Conservation (phyloP, 176 grass and related monocot genomes). For the Chrysopogon serrulatus region DNA sequence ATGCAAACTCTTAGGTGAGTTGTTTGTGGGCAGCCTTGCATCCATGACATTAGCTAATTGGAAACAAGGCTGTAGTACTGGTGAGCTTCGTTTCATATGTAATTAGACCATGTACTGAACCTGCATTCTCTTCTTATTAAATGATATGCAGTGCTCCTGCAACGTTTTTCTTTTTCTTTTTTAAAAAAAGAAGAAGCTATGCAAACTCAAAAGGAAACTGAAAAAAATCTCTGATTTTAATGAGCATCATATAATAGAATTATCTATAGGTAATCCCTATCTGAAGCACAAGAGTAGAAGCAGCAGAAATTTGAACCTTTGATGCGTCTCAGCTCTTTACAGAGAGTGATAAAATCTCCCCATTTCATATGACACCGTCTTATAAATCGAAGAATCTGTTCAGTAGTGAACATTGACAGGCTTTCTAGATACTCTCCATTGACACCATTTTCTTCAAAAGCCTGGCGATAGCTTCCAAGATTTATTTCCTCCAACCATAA, state of each 20-base stretch:
- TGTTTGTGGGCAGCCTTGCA: too few relatives aligned
- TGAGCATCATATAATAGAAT: background rate
- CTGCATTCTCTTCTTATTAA: too few relatives aligned
- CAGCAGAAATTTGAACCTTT: constrained; percentile 60
- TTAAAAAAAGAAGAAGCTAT: too few relatives aligned
- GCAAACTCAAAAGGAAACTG: background rate
- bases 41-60: too few relatives aligned
- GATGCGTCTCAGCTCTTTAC: constrained; percentile 88
- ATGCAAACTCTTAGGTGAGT: background rate
- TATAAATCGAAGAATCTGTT: constrained; percentile 95
- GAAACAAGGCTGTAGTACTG: too few relatives aligned
- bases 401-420: constrained; percentile 87
- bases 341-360: constrained; percentile 90
- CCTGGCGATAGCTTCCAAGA: constrained; percentile 63
- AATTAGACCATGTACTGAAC: too few relatives aligned
- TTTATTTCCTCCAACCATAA: constrained; percentile 93
- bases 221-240: background rate
- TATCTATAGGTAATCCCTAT: background rate
- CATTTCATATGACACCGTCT: constrained; percentile 92
- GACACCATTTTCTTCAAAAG: constrained; percentile 80
- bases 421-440: constrained; percentile 87
- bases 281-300: background rate
- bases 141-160: too few relatives aligned
- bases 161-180: too few relatives aligned
- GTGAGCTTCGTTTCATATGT: too few relatives aligned